Evolutionary conservation across 1,284 basidiomycete genomes (phyloP).

Genomic region (Rhodotorula sp.): DNA sequence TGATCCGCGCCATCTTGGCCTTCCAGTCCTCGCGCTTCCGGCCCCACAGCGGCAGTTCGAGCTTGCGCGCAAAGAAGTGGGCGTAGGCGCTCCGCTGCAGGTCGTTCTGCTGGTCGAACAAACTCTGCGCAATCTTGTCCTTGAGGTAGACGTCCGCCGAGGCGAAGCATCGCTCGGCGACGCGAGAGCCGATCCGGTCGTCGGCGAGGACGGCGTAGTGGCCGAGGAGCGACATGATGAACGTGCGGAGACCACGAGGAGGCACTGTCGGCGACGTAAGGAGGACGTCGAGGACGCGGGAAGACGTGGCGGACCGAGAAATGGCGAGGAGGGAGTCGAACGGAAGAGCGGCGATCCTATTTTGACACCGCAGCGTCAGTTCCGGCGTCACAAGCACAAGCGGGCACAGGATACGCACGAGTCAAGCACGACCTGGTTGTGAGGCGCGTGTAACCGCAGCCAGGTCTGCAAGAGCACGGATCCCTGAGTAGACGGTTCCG

Average conservation of each 20-base stretch:
- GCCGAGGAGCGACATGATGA: slow-evolving; percentile 71
- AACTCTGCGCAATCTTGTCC: slow-evolving; percentile 83
- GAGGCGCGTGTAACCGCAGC: slow-evolving; percentile 63
- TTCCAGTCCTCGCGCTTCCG: slow-evolving; percentile 80
- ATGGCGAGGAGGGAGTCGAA: slow-evolving; percentile 64
- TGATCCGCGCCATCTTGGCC: slow-evolving; percentile 46
- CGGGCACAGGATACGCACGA: slow-evolving; percentile 56
- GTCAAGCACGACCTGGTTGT: slow-evolving; percentile 64
- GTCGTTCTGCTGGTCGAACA: slow-evolving; percentile 64
- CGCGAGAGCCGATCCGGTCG: slow-evolving; percentile 80
- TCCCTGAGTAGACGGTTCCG: slow-evolving; percentile 70
- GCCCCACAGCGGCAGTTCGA: slow-evolving; percentile 74
- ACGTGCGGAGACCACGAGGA: slow-evolving; percentile 64
- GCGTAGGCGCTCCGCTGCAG: slow-evolving; percentile 76
- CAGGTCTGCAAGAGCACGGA: slow-evolving; percentile 79
- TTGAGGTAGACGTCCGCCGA: slow-evolving; percentile 84
- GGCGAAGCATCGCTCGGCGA: slow-evolving; percentile 82
- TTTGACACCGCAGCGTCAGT: background rate
- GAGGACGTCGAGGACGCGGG: slow-evolving; percentile 75
- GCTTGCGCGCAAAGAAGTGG: slow-evolving; percentile 74
- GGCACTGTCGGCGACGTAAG: slow-evolving; percentile 67
- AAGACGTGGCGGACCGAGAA: slow-evolving; percentile 69
- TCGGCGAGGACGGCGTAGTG: slow-evolving; percentile 74
- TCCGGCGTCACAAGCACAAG: no score
- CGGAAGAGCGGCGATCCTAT: slow-evolving; percentile 57